A percentile compares a stretch with the other conserved stretches of the same genome.
Evolutionary conservation across 2,329 filamentous ascomycete genomes (phyloP).

Genomic region (Penicillium janthinellum): DNA sequence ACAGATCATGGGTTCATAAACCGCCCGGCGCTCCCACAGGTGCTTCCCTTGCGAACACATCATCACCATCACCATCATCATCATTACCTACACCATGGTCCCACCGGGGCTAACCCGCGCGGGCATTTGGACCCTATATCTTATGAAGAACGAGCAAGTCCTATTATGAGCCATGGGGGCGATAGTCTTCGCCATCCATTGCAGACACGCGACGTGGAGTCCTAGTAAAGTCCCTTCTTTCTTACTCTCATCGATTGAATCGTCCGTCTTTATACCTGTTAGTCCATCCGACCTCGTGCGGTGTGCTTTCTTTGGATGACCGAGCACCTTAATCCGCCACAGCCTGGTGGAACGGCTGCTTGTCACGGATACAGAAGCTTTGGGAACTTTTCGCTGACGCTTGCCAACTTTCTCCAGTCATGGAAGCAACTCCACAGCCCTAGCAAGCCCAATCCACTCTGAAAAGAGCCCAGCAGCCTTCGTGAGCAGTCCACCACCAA

Average conservation of each 20-base stretch:
- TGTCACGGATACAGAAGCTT: not conserved
- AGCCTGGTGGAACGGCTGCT: not conserved
- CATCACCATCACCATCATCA: not conserved
- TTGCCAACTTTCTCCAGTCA: constrained; percentile 19
- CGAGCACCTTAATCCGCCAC: constrained; percentile 2
- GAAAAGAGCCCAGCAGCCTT: constrained; percentile 28
- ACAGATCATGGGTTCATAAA: constrained; percentile 23
- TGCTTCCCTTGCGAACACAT: constrained; percentile 18
- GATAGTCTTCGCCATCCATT: constrained; percentile 28
- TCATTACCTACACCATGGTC: constrained; percentile 7
- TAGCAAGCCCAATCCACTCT: constrained; percentile 33
- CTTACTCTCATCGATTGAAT: constrained; percentile 18
- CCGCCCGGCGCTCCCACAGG: constrained; percentile 23
- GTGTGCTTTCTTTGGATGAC: constrained; percentile 3
- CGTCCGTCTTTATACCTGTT: constrained; percentile 14
- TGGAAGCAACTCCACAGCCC: constrained; percentile 31
- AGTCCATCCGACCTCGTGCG: constrained; percentile 19
- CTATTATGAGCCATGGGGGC: constrained; percentile 22
- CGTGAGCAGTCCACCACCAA: constrained; percentile 10
- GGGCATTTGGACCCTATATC: constrained; percentile 13
- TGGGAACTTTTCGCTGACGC: not conserved
- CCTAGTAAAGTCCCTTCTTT: constrained; percentile 36
- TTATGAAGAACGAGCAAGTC: constrained; percentile 26
- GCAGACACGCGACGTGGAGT: constrained; percentile 35
- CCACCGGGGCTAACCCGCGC: constrained; percentile 18